Base-by-base conservation (phyloP, 2,329 filamentous ascomycete species). In the Coniella vitis region DNA sequence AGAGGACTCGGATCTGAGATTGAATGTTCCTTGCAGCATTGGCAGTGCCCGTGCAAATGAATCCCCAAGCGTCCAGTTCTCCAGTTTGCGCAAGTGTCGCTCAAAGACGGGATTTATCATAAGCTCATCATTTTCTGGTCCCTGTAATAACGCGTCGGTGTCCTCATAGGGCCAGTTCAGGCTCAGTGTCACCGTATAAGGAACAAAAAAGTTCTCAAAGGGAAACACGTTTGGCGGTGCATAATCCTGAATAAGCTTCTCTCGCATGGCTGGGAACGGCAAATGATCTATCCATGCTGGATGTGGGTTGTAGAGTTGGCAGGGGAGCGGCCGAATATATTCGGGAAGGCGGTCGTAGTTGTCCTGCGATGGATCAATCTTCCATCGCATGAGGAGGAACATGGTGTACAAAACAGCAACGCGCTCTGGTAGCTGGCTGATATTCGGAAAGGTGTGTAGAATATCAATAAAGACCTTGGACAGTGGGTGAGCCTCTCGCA, bases 101-200 rank as follows among this genome's bases (percentile, higher is more conserved):
- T 94, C 87, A 63, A 95, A 95, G 0, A 88, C 86, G 0, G 89
- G 89, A 55, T 93, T 95, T 54, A 95, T 88, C 55, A 86, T 74
- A 52, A 89, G 71, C 58, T 90, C 84, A 8, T 84, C 79, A 4
- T 69, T 68, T 3, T 73, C 74, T 0, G 75, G 72, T 21, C 76
- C 71, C 47, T 76, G 71, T 21, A 87, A 68, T 21, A 95, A 70
- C 32, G 83, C 80, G 57, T 90, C 84, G 0, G 78, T 80, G 1
- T 81, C 75, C 48, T 87, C 83, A 60, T 94, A 91, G 0, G 86
- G 86, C 90, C 90, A 96, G 57, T 90, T 93, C 14, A 95, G 65
- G 21, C 76, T 81, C 20, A 95, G 61, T 0, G 84, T 90, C 1
- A 76, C 79, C 1, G 87, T 93, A 63, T 83, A 95, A 0, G 87